Evolutionary conservation across 2,329 filamentous ascomycete genomes (phyloP).

Genomic region (Colletotrichum sp.): DNA sequence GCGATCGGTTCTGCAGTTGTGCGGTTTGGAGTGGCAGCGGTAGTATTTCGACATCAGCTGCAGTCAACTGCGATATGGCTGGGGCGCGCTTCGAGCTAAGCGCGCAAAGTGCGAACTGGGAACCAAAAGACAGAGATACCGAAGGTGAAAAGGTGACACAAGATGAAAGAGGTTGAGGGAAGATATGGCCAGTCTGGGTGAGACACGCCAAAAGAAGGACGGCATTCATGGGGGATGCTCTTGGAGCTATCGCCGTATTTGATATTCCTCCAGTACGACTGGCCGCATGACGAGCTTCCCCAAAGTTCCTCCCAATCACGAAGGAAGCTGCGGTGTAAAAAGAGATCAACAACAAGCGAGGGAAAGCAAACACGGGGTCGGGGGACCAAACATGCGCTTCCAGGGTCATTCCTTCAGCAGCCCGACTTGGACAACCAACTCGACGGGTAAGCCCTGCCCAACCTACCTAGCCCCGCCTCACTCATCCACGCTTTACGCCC

Average conservation of each 20-base stretch:
- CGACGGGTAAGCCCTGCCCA: neutral
- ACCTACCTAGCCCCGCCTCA: neutral
- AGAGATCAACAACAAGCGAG: neutral
- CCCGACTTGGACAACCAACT: neutral
- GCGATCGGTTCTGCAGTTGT: neutral
- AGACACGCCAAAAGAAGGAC: neutral
- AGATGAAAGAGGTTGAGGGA: neutral
- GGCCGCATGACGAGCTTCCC: neutral
- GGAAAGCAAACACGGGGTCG: neutral
- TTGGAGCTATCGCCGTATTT: neutral
- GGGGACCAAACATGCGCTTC: neutral
- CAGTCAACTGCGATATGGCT: neutral
- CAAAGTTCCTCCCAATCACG: neutral
- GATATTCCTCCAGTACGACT: neutral
- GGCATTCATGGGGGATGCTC: neutral
- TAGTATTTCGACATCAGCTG: neutral
- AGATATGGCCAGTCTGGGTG: neutral
- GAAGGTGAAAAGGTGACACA: neutral
- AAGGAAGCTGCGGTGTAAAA: neutral
- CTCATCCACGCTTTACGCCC: neutral
- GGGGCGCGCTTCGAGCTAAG: neutral
- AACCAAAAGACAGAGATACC: neutral
- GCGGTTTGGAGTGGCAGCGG: neutral
- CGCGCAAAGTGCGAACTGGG: neutral
- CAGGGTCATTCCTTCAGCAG: neutral